Conservation (phyloP, 345 rosid species). For the Rhodamnia argentea region DNA sequence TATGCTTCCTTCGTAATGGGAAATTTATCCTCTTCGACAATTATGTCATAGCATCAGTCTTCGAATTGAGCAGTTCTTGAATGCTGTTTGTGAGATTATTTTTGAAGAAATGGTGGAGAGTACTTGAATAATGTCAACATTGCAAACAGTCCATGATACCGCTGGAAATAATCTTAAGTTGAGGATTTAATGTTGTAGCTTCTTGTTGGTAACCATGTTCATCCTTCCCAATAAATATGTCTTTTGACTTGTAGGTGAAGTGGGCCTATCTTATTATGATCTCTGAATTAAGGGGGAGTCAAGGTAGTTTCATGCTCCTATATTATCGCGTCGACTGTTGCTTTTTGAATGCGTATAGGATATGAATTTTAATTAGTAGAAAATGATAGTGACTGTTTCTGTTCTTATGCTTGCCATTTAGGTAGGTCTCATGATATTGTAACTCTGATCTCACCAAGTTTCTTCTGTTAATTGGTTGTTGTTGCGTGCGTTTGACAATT, state of each 20-base stretch:
- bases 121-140: not conserved
- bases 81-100: not conserved
- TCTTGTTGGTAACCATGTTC: conserved; percentile 52
- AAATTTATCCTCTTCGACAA: not conserved
- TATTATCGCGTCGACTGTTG: conserved; percentile 11
- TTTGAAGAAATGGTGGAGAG: not conserved
- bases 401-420: not conserved
- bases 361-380: not conserved
- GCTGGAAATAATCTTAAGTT: not conserved
- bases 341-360: not conserved
- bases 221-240: conserved; percentile 77
- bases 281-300: conserved; percentile 97
- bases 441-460: not conserved
- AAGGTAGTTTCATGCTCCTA: conserved; percentile 85
- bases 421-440: not conserved
- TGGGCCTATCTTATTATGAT: conserved; percentile 93
- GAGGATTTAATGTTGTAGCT: conserved; percentile 12
- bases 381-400: not conserved
- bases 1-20: not conserved
- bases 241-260: conserved; percentile 99
- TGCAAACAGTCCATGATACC: not conserved
- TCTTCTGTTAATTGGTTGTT: not conserved
- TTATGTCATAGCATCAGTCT: not conserved
- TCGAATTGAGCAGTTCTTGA: not conserved
- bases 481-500: not conserved